phyloP scores from a whole-genome alignment of 2,329 filamentous ascomycete species.

The Bertia moriformis region DNA sequence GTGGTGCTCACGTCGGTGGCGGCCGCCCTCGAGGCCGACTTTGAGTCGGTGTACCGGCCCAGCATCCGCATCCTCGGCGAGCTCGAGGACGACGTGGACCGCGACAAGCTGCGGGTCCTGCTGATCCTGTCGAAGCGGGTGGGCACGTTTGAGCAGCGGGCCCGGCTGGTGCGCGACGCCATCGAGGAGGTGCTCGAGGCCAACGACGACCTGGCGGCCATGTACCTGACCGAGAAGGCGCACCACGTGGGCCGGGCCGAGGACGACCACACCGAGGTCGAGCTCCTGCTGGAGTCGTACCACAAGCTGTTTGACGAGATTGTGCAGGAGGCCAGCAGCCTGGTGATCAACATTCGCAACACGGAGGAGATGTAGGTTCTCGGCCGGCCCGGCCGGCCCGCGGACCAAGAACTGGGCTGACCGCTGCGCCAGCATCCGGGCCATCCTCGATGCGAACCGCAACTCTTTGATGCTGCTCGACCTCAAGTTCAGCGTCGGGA shows the following conservation, averaged over 20 bases:
- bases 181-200: constrained; percentile 92
- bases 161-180: constrained; percentile 80
- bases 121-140: constrained; percentile 91
- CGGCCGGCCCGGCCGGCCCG: background rate
- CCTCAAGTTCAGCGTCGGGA: constrained; percentile 89
- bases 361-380: constrained; percentile 83
- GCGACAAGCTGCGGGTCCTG: constrained; percentile 79
- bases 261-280: constrained; percentile 87
- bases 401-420: constrained; percentile 6
- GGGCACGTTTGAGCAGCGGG: constrained; percentile 94
- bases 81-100: constrained; percentile 89
- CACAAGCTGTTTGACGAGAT: constrained; percentile 97
- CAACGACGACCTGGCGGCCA: constrained; percentile 82
- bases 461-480: constrained; percentile 96
- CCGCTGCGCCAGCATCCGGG: constrained; percentile 56
- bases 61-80: constrained; percentile 79
- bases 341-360: constrained; percentile 89
- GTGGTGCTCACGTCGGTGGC: constrained; percentile 90
- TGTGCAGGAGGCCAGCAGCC: constrained; percentile 81
- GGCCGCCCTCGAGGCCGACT: constrained; percentile 79
- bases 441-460: constrained; percentile 92
- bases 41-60: constrained; percentile 82
- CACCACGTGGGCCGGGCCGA: constrained; percentile 59
- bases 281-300: constrained; percentile 92
- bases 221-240: constrained; percentile 88